Base-by-base conservation (phyloP, 2,329 filamentous ascomycete genomes). In the Fusarium brevicatenulatum region DNA sequence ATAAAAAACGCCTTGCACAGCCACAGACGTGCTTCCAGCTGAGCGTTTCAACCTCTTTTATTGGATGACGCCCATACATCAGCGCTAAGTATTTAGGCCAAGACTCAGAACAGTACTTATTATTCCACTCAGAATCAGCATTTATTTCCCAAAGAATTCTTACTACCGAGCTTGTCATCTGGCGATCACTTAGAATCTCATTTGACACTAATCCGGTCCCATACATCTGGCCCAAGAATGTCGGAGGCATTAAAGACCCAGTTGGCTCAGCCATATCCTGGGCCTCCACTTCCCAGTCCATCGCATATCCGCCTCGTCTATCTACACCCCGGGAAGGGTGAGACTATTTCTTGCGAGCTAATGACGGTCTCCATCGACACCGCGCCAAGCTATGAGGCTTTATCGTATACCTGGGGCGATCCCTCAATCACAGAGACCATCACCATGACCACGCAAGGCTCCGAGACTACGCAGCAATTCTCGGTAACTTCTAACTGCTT, bases 381-480 rank as follows among this genome's bases (percentile, higher is more conserved):
- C 4, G 9, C 40, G 2, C 40, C 50, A 1, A 9, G 1, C 0
- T 62, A 56, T 4, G 59, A 62, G 28, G 59, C 59, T 11, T 21
- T 62, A 4, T 62, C 59, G 2, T 62, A 62, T 1, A 56, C 59
- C 2, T 62, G 59, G 59, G 50, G 59, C 0, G 49, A 46, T 19
- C 9, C 40, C 3, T 62, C 21, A 0, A 46, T 9, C 3, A 9
- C 3, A 39, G 30, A 18, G 4, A 39, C 2, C 3, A 62, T 62
- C 15, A 9, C 6, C 9, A 36, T 62, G 47, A n/a, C 8, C 11
- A 28, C 16, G 1, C 50, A 40, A 15, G 32, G 21, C 7, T 56
- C 7, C 9, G 4, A 25, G 5, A 9, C 1, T 3, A 3, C 0
- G 0, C 32, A 46, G 1, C 5, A 28, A 18, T 62, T 57, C 21